These are phyloP conservation scores for Barnettozyma sucrosica DNA, from an alignment of 805 yeast species.

Conservation along the genomic window DNA sequence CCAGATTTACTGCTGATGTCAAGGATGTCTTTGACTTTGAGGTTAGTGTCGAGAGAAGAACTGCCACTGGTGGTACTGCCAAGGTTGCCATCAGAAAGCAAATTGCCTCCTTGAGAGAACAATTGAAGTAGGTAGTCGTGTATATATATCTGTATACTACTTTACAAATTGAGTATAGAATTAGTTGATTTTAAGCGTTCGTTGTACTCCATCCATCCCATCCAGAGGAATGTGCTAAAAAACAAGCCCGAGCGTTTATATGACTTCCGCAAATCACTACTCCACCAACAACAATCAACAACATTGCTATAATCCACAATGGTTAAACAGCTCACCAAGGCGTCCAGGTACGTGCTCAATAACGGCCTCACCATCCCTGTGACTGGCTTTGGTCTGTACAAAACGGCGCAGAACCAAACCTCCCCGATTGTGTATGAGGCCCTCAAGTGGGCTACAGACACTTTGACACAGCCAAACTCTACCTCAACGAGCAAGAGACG, in stretches of 20 bases:
- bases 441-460: slow-evolving; percentile 60
- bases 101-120: slow-evolving; percentile 34
- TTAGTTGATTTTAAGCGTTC: too few species aligned
- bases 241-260: too few species aligned
- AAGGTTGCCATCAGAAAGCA: slow-evolving; percentile 82
- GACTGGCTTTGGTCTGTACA: slow-evolving; percentile 64
- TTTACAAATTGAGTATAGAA: neutral
- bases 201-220: too few species aligned
- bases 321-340: slow-evolving; percentile 8
- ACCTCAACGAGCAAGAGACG: slow-evolving; percentile 61
- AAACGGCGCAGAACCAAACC: slow-evolving; percentile 41
- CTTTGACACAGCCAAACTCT: slow-evolving; percentile 67
- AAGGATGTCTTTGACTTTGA: slow-evolving; percentile 86
- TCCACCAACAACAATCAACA: too few species aligned
- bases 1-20: slow-evolving; percentile 77
- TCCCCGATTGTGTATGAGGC: slow-evolving; percentile 43
- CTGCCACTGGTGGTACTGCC: slow-evolving; percentile 97
- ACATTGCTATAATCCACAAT: neutral
- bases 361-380: slow-evolving; percentile 60
- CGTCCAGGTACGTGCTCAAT: slow-evolving; percentile 33
- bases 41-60: slow-evolving; percentile 91
- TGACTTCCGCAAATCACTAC: too few species aligned
- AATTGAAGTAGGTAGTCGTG: slow-evolving; percentile 16
- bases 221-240: too few species aligned
- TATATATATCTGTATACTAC: neutral